Evolutionary conservation across 768 basidiomycete species (phyloP).

Genomic region (Russula sp.): DNA sequence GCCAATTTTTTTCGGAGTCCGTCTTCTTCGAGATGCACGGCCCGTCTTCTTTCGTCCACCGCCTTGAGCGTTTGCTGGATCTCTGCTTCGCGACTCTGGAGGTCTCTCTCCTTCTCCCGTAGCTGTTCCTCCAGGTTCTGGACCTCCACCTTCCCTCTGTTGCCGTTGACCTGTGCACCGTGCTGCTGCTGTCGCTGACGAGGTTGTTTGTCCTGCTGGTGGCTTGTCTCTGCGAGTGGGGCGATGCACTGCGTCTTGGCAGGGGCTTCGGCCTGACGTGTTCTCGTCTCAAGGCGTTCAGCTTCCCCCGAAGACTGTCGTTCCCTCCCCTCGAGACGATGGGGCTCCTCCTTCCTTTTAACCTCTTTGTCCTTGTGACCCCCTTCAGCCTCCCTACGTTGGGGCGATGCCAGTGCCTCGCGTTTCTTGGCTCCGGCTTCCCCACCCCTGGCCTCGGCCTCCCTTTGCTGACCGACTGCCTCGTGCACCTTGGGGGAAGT

Average conservation of each 20-base stretch:
- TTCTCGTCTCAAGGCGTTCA: constrained; percentile 19
- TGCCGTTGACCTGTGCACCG: no score
- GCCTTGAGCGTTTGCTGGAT: neutral
- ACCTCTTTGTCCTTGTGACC: constrained; percentile 18
- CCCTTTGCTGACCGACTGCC: constrained; percentile 16
- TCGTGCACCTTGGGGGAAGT: constrained; percentile 23
- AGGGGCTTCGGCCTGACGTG: constrained; percentile 22
- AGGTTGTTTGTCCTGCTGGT: no score
- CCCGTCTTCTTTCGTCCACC: neutral
- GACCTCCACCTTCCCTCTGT: neutral
- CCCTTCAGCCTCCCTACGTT: constrained; percentile 27
- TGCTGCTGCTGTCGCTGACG: no score
- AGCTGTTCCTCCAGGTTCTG: constrained; percentile 28
- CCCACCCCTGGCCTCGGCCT: constrained; percentile 21
- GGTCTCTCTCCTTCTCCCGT: constrained; percentile 5
- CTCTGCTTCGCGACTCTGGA: neutral
- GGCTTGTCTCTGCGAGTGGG: no score
- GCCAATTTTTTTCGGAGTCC: neutral
- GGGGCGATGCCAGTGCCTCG: constrained; percentile 23
- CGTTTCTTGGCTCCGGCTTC: constrained; percentile 28
- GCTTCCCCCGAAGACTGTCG: constrained; percentile 16
- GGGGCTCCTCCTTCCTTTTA: constrained; percentile 23
- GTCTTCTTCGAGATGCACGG: neutral
- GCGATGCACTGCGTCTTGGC: constrained; percentile 7
- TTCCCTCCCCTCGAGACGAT: constrained; percentile 23